Percentiles rank a stretch among this genome's conserved stretches.
These are phyloP conservation scores for Agaricus subrufescens DNA, from an alignment of 768 basidiomycete genomes.

Conservation along the genomic window DNA sequence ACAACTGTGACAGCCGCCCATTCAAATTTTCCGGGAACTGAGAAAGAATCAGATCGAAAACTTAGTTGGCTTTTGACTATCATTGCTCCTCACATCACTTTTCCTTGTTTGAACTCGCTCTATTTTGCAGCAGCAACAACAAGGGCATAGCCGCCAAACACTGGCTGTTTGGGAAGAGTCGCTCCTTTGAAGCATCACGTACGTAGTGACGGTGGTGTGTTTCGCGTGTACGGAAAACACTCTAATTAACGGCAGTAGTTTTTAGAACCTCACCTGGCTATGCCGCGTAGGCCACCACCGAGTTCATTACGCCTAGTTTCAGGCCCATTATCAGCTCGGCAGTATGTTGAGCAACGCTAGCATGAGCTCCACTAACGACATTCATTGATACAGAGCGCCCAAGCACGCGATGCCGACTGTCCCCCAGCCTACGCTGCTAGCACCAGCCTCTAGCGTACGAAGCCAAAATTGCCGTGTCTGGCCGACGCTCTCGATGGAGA, in stretches of 20 bases:
- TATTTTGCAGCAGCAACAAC: not conserved
- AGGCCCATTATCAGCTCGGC: slow-evolving; percentile 60
- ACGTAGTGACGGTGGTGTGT: not conserved
- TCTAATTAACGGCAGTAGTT: not conserved
- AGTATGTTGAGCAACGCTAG: slow-evolving; percentile 22
- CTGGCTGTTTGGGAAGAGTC: slow-evolving; percentile 7
- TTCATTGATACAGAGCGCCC: slow-evolving; percentile 33
- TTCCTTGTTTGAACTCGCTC: not conserved
- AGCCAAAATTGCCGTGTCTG: not conserved
- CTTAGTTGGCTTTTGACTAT: not conserved
- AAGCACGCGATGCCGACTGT: slow-evolving; percentile 66
- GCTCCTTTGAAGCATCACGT: not conserved
- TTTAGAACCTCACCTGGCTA: slow-evolving; percentile 18
- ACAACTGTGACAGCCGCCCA: no score
- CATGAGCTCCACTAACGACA: slow-evolving; percentile 6
- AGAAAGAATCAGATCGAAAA: no score
- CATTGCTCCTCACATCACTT: not conserved
- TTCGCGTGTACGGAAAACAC: not conserved
- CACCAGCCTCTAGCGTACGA: slow-evolving; percentile 4
- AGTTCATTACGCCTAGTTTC: slow-evolving; percentile 55
- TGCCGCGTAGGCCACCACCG: slow-evolving; percentile 70
- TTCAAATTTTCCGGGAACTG: no score
- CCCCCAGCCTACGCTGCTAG: slow-evolving; percentile 46
- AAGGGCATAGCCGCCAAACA: not conserved
- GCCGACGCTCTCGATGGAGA: slow-evolving; percentile 4